Percentiles rank a stretch among this genome's conserved stretches.
Evolutionary conservation across 352 stramenopile genomes (phyloP).

Genomic region (Globisporangium nunn): DNA sequence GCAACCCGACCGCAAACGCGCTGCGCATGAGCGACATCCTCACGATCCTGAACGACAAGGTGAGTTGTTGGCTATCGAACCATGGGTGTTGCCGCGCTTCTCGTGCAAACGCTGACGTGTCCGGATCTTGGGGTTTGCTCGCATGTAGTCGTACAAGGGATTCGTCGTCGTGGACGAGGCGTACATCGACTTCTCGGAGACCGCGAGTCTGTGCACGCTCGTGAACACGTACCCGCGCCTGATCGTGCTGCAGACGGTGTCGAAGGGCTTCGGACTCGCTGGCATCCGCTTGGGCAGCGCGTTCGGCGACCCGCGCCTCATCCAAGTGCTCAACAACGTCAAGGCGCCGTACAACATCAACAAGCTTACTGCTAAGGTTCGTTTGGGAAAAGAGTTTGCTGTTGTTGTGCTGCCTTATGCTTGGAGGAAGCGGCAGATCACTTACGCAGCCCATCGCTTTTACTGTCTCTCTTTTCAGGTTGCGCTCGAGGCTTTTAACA

Average conservation of each 20-base stretch:
- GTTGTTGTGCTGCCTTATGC: too few species aligned
- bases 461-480: constrained; percentile 17
- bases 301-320: constrained; percentile 89
- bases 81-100: not conserved
- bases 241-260: constrained; percentile 97
- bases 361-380: constrained; percentile 89
- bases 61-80: constrained; percentile 7
- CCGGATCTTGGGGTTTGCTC: not conserved
- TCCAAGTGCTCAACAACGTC: constrained; percentile 98
- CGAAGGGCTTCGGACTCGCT: constrained; percentile 97
- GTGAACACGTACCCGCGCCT: constrained; percentile 91
- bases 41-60: constrained; percentile 77
- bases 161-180: constrained; percentile 98
- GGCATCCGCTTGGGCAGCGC: constrained; percentile 92
- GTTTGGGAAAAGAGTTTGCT: not conserved
- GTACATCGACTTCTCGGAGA: constrained; percentile 95
- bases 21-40: constrained; percentile 89
- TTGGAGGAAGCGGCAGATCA: not conserved
- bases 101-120: not conserved
- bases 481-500: constrained; percentile 56
- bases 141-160: constrained; percentile 70
- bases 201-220: constrained; percentile 73
- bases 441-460: not conserved
- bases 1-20: constrained; percentile 96
- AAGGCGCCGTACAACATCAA: constrained; percentile 99